These are phyloP conservation scores for Phytophthora ohioensis DNA, from an alignment of 352 stramenopile genomes.

Conservation along the genomic window DNA sequence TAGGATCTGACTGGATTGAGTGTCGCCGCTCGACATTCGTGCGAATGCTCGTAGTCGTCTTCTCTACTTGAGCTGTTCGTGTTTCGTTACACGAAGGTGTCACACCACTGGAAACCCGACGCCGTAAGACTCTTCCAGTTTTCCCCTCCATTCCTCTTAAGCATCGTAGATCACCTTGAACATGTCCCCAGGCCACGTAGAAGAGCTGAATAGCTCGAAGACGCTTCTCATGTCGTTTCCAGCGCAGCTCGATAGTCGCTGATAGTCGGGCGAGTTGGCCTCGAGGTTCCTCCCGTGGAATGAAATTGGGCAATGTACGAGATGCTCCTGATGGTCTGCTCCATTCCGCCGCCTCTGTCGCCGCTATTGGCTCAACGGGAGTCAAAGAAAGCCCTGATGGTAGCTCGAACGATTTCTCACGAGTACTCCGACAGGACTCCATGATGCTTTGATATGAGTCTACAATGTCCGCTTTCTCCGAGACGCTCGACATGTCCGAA, in stretches of 20 bases:
- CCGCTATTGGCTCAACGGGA: neutral
- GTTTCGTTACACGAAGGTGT: slow-evolving; percentile 34
- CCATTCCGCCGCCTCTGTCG: neutral
- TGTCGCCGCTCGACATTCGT: slow-evolving; percentile 33
- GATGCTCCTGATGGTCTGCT: neutral
- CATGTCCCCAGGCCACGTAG: slow-evolving; percentile 27
- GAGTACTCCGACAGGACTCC: slow-evolving; percentile 19
- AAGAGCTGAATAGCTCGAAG: slow-evolving; percentile 54
- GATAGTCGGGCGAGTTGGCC: slow-evolving; percentile 25
- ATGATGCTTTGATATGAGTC: slow-evolving; percentile 24
- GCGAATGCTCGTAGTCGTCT: neutral
- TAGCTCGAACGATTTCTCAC: neutral
- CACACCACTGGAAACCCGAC: slow-evolving; percentile 45
- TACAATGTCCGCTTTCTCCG: slow-evolving; percentile 13
- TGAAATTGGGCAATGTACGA: slow-evolving; percentile 1
- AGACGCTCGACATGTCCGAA: slow-evolving; percentile 22
- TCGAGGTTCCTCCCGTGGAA: slow-evolving; percentile 1
- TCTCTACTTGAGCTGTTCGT: slow-evolving; percentile 6
- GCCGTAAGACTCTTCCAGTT: slow-evolving; percentile 15
- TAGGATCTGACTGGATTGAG: slow-evolving; percentile 44
- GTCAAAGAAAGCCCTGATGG: neutral
- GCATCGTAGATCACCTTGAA: slow-evolving; percentile 31
- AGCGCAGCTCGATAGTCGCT: slow-evolving; percentile 40
- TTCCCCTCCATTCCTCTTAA: neutral
- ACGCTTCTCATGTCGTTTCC: slow-evolving; percentile 54